Percentiles rank a stretch among this genome's conserved stretches.
These are phyloP conservation scores for Marchantia polymorpha DNA, from an alignment of 225 moss, liverwort and hornwort genomes.

Conservation along the genomic window DNA sequence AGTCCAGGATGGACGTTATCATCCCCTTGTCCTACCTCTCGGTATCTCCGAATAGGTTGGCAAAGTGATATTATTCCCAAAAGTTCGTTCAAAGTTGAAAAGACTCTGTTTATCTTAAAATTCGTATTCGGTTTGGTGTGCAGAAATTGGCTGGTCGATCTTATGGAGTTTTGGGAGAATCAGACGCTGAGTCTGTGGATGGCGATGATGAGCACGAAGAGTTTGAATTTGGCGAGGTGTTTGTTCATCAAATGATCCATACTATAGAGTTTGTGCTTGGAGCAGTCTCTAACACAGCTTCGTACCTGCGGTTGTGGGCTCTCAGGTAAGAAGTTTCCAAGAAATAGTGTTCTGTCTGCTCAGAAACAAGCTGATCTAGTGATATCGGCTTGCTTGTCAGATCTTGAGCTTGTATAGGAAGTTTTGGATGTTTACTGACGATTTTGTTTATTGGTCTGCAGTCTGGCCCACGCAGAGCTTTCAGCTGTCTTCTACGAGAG, in stretches of 20 bases:
- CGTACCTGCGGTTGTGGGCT: slow-evolving; percentile 87
- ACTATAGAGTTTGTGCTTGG: slow-evolving; percentile 94
- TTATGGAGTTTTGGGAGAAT: slow-evolving; percentile 79
- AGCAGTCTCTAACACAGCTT: slow-evolving; percentile 96
- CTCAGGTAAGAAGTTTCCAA: slow-evolving; percentile 49
- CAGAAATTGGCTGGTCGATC: slow-evolving; percentile 78
- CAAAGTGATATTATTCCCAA: not conserved
- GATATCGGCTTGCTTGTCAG: not conserved
- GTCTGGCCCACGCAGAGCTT: slow-evolving; percentile 89
- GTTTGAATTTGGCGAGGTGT: slow-evolving; percentile 85
- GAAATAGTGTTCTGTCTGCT: not conserved
- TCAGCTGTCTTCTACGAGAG: slow-evolving; percentile 86
- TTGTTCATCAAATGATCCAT: slow-evolving; percentile 99
- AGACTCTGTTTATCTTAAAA: not conserved
- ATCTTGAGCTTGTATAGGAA: not conserved
- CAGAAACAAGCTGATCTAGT: not conserved
- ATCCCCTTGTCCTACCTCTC: not conserved
- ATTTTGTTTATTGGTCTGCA: slow-evolving; percentile 34
- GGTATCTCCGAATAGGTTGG: not conserved
- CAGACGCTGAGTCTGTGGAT: slow-evolving; percentile 79
- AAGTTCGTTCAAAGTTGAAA: not conserved
- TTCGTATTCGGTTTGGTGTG: not conserved
- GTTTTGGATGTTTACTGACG: not conserved
- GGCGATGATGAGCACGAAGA: slow-evolving; percentile 88
- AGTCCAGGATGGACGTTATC: not conserved